phyloP scores from a whole-genome alignment of 1,139 yeast genomes.

The Saccharomyces hybrid region DNA sequence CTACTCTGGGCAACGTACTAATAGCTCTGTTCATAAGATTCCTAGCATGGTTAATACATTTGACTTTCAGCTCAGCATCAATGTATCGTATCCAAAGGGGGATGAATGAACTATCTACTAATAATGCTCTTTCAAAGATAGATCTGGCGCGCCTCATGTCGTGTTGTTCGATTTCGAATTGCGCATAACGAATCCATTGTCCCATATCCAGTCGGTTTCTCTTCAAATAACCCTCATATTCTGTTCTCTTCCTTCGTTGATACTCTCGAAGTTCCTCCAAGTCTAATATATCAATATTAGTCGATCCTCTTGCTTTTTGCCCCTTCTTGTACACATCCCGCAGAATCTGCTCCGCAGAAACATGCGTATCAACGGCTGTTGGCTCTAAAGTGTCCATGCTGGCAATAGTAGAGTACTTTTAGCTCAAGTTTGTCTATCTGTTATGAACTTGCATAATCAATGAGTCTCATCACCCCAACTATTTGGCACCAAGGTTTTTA shows the following conservation, averaged over 20 bases:
- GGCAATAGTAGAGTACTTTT: background rate
- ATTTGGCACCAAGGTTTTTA: background rate
- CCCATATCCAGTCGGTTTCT: conserved; percentile 73
- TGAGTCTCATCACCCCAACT: background rate
- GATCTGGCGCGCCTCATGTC: conserved; percentile 78
- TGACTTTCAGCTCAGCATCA: conserved; percentile 63
- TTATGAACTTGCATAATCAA: background rate
- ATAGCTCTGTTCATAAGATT: conserved; percentile 77
- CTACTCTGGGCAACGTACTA: conserved; percentile 63
- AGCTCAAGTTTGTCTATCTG: background rate
- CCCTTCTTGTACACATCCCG: conserved; percentile 1
- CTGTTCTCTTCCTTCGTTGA: conserved; percentile 70
- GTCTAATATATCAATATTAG: conserved; percentile 58
- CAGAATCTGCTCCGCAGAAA: conserved; percentile 9
- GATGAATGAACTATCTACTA: conserved; percentile 63
- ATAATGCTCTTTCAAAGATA: conserved; percentile 79
- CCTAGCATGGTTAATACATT: conserved; percentile 81
- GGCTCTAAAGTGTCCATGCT: background rate
- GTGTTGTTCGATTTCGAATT: conserved; percentile 74
- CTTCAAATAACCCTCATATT: conserved; percentile 77
- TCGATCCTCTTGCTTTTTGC: conserved; percentile 14
- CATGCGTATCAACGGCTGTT: conserved; percentile 3
- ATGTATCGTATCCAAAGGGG: conserved; percentile 85
- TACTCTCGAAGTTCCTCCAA: conserved; percentile 69
- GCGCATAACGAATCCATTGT: conserved; percentile 91